phyloP scores from a whole-genome alignment of 2,329 filamentous ascomycete genomes.

The Diaporthe amygdali region DNA sequence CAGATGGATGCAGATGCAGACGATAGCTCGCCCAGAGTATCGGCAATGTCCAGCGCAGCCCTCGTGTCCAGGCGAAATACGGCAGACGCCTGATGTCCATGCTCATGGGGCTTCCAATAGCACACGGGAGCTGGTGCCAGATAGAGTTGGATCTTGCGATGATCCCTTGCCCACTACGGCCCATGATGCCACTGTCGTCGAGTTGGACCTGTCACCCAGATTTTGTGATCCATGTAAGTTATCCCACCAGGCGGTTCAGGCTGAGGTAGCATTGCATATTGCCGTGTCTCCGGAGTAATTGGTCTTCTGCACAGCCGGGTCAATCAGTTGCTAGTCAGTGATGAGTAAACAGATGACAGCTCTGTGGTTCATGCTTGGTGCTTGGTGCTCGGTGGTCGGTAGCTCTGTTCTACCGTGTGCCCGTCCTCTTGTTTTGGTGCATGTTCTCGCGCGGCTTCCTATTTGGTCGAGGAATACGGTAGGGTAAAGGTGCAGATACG shows the following conservation, averaged over 20 bases:
- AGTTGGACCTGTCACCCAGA: conserved; percentile 4
- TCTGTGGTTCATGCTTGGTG: too few species aligned
- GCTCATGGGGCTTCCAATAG: background rate
- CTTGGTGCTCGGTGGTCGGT: too few species aligned
- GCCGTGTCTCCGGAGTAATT: background rate
- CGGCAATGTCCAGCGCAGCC: conserved; percentile 3
- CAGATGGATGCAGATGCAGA: background rate
- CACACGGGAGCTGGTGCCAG: conserved; percentile 14
- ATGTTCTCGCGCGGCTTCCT: background rate
- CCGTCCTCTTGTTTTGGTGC: background rate
- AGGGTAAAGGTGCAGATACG: background rate
- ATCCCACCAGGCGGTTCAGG: background rate
- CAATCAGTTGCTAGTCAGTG: background rate
- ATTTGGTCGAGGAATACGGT: background rate
- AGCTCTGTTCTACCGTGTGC: too few species aligned
- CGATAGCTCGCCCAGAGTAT: background rate
- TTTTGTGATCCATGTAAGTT: background rate
- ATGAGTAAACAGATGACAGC: conserved; percentile 8
- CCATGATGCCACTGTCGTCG: conserved; percentile 6
- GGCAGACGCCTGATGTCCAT: background rate
- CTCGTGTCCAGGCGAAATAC: background rate
- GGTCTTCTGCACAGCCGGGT: background rate
- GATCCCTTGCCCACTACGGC: conserved; percentile 16
- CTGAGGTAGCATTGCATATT: conserved; percentile 3
- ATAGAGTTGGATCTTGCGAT: conserved; percentile 15